Evolutionary conservation across 2,329 filamentous ascomycete genomes (phyloP).

Genomic region (Hymenoscyphus albidus): DNA sequence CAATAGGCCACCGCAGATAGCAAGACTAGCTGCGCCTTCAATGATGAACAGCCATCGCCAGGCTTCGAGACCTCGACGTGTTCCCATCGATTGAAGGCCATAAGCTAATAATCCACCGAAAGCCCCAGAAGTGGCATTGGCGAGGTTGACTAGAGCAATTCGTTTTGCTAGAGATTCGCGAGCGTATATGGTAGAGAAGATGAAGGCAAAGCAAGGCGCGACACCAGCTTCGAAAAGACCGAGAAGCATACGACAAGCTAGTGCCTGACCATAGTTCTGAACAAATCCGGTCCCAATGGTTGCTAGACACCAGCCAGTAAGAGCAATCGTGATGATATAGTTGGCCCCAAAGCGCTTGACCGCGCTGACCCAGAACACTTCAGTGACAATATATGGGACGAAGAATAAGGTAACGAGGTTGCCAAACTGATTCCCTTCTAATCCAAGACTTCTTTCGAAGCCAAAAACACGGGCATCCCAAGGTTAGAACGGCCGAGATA

Average conservation of each 20-base stretch:
- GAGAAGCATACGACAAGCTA: conserved; percentile 36
- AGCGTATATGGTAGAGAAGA: conserved; percentile 32
- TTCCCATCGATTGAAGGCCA: conserved; percentile 45
- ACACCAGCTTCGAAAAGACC: conserved; percentile 33
- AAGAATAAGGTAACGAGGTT: conserved; percentile 45
- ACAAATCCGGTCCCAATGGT: conserved; percentile 43
- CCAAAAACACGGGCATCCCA: conserved; percentile 20
- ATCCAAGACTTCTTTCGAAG: conserved; percentile 19
- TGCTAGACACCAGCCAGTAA: conserved; percentile 35
- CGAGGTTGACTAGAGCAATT: conserved; percentile 29
- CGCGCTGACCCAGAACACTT: conserved; percentile 44
- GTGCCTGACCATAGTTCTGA: conserved; percentile 38
- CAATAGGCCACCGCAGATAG: conserved; percentile 25
- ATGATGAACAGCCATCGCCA: conserved; percentile 42
- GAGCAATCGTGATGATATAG: conserved; percentile 37
- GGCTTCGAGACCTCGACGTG: conserved; percentile 41
- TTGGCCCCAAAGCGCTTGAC: conserved; percentile 45
- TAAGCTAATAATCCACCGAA: conserved; percentile 30
- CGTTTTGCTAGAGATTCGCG: conserved; percentile 29
- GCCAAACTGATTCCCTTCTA: conserved; percentile 19
- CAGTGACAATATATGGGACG: conserved; percentile 47
- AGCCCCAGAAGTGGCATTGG: conserved; percentile 28
- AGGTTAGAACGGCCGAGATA: conserved; percentile 4
- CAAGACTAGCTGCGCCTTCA: conserved; percentile 23
- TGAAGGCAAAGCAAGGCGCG: conserved; percentile 29